Evolutionary conservation across 192 early-diverging fungal genomes (phyloP).

Genomic region (Chytriomyces sp.): DNA sequence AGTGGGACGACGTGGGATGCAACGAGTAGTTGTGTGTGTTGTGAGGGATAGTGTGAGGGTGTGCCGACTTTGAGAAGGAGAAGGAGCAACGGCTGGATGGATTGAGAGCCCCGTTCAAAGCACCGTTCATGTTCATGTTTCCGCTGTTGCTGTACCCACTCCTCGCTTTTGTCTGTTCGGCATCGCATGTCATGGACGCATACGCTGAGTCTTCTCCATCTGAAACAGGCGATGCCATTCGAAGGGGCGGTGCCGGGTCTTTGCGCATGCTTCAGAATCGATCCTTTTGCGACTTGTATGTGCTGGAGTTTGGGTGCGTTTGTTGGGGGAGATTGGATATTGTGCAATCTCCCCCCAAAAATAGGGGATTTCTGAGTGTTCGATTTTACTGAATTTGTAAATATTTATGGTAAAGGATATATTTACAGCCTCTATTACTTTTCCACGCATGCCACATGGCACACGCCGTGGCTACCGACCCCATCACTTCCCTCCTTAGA

Average conservation of each 20-base stretch:
- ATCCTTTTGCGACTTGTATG: too few species aligned
- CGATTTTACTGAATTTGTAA: not conserved
- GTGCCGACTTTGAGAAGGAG: not conserved
- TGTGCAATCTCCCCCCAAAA: too few species aligned
- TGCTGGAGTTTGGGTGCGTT: too few species aligned
- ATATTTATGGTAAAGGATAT: too few species aligned
- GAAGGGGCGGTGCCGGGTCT: not conserved
- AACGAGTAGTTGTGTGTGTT: too few species aligned
- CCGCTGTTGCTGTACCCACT: not conserved
- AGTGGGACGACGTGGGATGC: not conserved
- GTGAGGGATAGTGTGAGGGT: not conserved
- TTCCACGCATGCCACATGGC: not conserved
- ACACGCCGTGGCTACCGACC: not conserved
- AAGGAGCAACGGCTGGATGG: not conserved
- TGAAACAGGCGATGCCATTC: not conserved
- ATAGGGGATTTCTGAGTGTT: too few species aligned
- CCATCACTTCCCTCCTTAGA: not conserved
- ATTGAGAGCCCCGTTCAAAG: not conserved
- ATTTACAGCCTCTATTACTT: too few species aligned
- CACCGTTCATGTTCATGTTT: not conserved
- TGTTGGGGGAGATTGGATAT: not conserved
- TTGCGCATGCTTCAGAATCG: not conserved
- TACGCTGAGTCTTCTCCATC: constrained; percentile 23
- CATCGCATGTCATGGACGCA: not conserved
- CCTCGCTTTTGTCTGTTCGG: not conserved